Evolutionary conservation across 2,329 filamentous ascomycete species (phyloP).

Genomic region (Pyrenochaeta sp.): DNA sequence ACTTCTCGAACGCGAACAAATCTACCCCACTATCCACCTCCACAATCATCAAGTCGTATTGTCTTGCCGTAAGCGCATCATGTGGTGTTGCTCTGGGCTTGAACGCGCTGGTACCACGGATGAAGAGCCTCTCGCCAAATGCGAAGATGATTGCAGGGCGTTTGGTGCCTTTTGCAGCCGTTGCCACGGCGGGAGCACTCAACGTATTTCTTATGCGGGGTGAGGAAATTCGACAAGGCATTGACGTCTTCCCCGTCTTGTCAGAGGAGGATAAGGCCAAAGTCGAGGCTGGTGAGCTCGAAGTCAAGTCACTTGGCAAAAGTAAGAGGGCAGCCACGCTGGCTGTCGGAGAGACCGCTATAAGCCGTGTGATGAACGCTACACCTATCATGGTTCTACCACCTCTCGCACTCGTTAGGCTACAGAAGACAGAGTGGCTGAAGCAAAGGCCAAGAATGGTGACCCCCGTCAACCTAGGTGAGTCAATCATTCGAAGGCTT

Average conservation of each 20-base stretch:
- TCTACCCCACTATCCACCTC: slow-evolving; percentile 84
- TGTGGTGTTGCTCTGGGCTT: slow-evolving; percentile 93
- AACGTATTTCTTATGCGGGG: slow-evolving; percentile 98
- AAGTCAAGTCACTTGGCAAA: slow-evolving; percentile 77
- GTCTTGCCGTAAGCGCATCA: slow-evolving; percentile 88
- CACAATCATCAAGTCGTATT: slow-evolving; percentile 87
- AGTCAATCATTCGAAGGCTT: no score
- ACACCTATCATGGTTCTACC: slow-evolving; percentile 98
- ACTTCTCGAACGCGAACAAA: slow-evolving; percentile 98
- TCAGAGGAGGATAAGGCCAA: slow-evolving; percentile 71
- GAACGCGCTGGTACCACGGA: slow-evolving; percentile 85
- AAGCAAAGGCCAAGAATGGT: slow-evolving; percentile 77
- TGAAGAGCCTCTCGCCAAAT: slow-evolving; percentile 77
- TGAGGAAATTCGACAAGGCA: slow-evolving; percentile 91
- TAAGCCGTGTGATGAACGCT: slow-evolving; percentile 90
- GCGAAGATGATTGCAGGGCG: slow-evolving; percentile 79
- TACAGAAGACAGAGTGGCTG: slow-evolving; percentile 87
- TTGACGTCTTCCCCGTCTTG: slow-evolving; percentile 87
- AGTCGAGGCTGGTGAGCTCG: slow-evolving; percentile 67
- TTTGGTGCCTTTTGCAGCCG: slow-evolving; percentile 95
- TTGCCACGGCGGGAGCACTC: slow-evolving; percentile 86
- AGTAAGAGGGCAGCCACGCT: slow-evolving; percentile 86
- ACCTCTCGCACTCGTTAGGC: slow-evolving; percentile 80
- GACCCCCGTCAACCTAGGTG: slow-evolving; percentile 80
- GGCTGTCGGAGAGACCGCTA: slow-evolving; percentile 90